Base-by-base conservation (phyloP, 1,139 yeast species). In the Blastobotrys illinoisensis region DNA sequence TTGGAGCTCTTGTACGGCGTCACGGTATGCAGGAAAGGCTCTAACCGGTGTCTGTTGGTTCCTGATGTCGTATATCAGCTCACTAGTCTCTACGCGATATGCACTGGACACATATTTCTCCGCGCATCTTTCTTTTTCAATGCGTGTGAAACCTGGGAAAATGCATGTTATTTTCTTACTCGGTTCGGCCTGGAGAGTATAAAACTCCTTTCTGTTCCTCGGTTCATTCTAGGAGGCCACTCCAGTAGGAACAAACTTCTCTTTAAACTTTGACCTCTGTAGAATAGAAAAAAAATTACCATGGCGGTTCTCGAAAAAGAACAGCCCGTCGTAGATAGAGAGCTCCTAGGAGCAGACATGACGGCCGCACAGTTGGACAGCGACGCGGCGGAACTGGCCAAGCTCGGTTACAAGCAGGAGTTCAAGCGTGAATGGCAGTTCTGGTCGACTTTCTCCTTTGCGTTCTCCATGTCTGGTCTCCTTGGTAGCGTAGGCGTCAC, bases 401-500 rank as follows among this genome's bases (percentile, higher is more conserved):
- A 51, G 16, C 50, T 53, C 2, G 56, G 56, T 2, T 53, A 53
- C 40, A 53, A 50, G 44, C 61, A 64, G 48, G 65, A 76, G 59
- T 71, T 79, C 57, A 73, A 75, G 51, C 74, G 81, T 62, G 75
- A 74, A 52, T 80, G 80, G 58, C 73, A 80, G 18, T 73, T 79
- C 28, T 73, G 79, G 72, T 79, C 85, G 1, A 73, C 81, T 5
- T 68, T 76, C 49, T 79, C 79, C 24, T 72, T 76, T 28, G 79
- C 80, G 5, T 77, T 77, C 56, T 79, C 80, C 11, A 67, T 77
- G 57, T 77, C 80, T 18, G 77, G 77, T 62, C 76, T 80, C 5
- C 77, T 81, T 79, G 74, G 76, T 55, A 81, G 80, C 43, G 73
- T 78, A 46, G 74, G 80, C 2, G 76, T 80, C 1, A 72, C 81